Percentiles rank a stretch among this genome's conserved stretches.
These are phyloP conservation scores for Naumovozyma baii DNA, from an alignment of 805 yeast genomes.

Conservation along the genomic window DNA sequence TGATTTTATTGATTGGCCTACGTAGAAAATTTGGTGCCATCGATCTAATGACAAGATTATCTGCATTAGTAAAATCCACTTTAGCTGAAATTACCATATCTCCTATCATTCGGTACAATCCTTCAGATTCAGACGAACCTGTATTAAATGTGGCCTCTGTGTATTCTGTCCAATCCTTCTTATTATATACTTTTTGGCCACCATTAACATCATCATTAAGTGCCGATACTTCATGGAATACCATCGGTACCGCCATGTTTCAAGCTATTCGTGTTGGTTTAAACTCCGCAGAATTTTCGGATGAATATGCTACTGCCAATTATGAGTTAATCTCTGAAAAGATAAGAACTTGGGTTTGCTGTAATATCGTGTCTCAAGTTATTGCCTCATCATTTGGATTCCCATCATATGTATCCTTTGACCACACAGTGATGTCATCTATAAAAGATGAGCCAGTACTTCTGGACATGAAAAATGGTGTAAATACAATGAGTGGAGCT, in stretches of 20 bases:
- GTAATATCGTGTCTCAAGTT: constrained; percentile 82
- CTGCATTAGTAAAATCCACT: constrained; percentile 63
- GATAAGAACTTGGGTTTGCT: constrained; percentile 83
- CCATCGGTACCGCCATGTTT: constrained; percentile 85
- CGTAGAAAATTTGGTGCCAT: constrained; percentile 43
- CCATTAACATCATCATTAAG: constrained; percentile 88
- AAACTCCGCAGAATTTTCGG: constrained; percentile 62
- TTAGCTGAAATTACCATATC: constrained; percentile 82
- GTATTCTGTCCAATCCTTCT: constrained; percentile 86
- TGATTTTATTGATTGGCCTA: constrained; percentile 74
- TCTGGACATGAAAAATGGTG: background rate
- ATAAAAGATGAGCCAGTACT: constrained; percentile 21
- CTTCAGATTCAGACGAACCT: constrained; percentile 71
- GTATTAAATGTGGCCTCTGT: constrained; percentile 82
- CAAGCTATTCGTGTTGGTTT: constrained; percentile 89
- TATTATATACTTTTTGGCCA: constrained; percentile 89
- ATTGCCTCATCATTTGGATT: constrained; percentile 90
- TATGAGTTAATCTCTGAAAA: constrained; percentile 56
- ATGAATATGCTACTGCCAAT: constrained; percentile 42
- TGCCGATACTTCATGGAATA: constrained; percentile 94
- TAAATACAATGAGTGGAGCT: background rate
- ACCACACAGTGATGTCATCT: constrained; percentile 51
- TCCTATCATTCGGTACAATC: constrained; percentile 78
- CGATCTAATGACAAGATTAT: constrained; percentile 47
- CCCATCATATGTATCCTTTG: constrained; percentile 85